Evolutionary conservation across 257 asterid species (phyloP).

Genomic region (Capsicum chinense): DNA sequence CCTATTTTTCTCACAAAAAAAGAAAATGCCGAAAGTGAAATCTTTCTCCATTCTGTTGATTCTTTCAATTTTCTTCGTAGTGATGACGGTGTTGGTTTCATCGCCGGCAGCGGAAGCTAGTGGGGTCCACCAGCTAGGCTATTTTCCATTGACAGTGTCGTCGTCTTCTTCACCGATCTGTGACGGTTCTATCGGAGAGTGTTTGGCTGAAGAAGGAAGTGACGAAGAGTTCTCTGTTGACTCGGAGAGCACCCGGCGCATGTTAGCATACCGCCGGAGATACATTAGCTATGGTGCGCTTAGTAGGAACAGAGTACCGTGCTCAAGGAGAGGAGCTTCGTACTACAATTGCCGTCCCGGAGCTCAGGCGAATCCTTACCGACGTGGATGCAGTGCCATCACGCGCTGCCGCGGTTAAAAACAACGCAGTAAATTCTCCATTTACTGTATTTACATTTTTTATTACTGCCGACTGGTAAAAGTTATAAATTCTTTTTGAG

Average conservation of each 20-base stretch:
- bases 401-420: conserved; percentile 48
- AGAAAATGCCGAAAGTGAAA: conserved; percentile 24
- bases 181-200: conserved; percentile 38
- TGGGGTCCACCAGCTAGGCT: conserved; percentile 23
- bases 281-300: conserved; percentile 48
- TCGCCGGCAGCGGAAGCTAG: background rate
- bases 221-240: conserved; percentile 32
- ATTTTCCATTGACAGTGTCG: conserved; percentile 16
- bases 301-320: conserved; percentile 40
- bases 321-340: conserved; percentile 46
- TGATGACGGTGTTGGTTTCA: background rate
- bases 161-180: conserved; percentile 25
- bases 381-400: conserved; percentile 48
- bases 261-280: conserved; percentile 34
- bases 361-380: conserved; percentile 48
- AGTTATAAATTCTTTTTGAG: background rate
- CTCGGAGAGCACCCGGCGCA: conserved; percentile 42
- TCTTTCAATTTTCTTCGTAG: background rate
- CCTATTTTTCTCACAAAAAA: background rate
- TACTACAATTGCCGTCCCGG: conserved; percentile 56
- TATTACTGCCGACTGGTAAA: background rate
- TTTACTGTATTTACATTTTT: conserved; percentile 3
- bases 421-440: background rate
- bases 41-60: background rate
- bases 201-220: conserved; percentile 22